These are phyloP conservation scores for Neoascochyta sp. DNA, from an alignment of 2,329 filamentous ascomycete species.

Conservation along the genomic window DNA sequence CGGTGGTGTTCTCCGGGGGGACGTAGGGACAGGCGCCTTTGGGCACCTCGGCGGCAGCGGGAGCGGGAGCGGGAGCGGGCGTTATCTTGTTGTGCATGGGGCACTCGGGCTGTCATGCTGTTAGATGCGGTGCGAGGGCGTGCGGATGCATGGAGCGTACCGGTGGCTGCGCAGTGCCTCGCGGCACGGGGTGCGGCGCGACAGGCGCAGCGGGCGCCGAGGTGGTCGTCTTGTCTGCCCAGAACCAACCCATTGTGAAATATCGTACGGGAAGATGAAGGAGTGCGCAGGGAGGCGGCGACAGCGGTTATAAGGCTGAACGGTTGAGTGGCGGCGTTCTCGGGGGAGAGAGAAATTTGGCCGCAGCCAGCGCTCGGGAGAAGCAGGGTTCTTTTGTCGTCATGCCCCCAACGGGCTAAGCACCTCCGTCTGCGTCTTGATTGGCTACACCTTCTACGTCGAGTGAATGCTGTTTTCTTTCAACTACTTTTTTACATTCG, in stretches of 20 bases:
- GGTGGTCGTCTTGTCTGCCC: constrained; percentile 55
- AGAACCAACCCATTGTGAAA: constrained; percentile 64
- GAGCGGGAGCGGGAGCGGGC: constrained; percentile 25
- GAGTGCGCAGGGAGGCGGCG: constrained; percentile 7
- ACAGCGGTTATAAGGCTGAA: constrained; percentile 3
- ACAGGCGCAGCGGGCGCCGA: constrained; percentile 36
- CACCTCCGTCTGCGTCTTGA: too few relatives aligned
- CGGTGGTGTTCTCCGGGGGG: constrained; percentile 36
- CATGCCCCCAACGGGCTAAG: constrained; percentile 19
- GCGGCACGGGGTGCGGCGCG: constrained; percentile 49
- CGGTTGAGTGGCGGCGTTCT: constrained; percentile 30
- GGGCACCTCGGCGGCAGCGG: constrained; percentile 17
- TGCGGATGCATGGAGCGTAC: constrained; percentile 43
- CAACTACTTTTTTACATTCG: constrained; percentile 18
- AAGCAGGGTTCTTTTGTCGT: constrained; percentile 29
- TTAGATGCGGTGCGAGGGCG: constrained; percentile 24
- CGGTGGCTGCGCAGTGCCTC: constrained; percentile 51
- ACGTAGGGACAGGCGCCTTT: constrained; percentile 50
- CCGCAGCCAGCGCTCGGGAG: constrained; percentile 12
- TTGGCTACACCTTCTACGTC: constrained; percentile 18
- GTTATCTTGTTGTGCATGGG: constrained; percentile 60
- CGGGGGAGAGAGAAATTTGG: constrained; percentile 34
- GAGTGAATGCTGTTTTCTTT: too few relatives aligned
- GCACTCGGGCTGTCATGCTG: constrained; percentile 55
- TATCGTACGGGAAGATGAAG: constrained; percentile 7